phyloP scores from a whole-genome alignment of 1,284 basidiomycete species.

The Irpex sp. region DNA sequence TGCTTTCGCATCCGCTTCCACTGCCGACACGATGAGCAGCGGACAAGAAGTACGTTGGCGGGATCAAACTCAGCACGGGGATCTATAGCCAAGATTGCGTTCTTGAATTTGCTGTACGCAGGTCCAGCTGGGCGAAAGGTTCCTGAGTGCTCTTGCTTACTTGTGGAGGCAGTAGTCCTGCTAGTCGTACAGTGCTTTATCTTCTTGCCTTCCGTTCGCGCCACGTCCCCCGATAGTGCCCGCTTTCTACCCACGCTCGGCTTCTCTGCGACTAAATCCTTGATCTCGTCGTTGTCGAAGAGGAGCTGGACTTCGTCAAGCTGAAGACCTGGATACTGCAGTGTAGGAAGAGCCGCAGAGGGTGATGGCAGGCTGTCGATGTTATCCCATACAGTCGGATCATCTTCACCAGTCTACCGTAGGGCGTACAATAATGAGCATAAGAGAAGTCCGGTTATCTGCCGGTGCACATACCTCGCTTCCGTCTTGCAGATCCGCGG shows the following conservation, averaged over 20 bases:
- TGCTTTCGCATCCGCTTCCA: background rate
- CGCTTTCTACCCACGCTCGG: background rate
- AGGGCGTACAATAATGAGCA: background rate
- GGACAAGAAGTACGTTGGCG: background rate
- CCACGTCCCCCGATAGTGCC: background rate
- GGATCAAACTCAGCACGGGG: background rate
- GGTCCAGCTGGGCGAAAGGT: background rate
- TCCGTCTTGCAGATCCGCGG: background rate
- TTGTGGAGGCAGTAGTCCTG: background rate
- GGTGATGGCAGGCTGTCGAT: too few species aligned
- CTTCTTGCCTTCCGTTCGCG: background rate
- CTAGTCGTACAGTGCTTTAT: background rate
- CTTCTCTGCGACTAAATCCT: background rate
- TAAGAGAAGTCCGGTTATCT: background rate
- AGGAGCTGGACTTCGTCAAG: background rate
- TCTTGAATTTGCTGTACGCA: background rate
- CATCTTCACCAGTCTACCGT: background rate
- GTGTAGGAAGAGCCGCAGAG: background rate
- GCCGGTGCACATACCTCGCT: background rate
- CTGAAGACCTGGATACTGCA: background rate
- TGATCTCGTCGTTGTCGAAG: background rate
- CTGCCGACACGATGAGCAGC: background rate
- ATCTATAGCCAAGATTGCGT: background rate
- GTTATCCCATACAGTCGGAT: background rate
- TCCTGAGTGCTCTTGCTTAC: background rate